Percentiles rank a stretch among this genome's conserved stretches.
phyloP scores from a whole-genome alignment of 495 filamentous ascomycete species.

The Bryoglossum gracile region DNA sequence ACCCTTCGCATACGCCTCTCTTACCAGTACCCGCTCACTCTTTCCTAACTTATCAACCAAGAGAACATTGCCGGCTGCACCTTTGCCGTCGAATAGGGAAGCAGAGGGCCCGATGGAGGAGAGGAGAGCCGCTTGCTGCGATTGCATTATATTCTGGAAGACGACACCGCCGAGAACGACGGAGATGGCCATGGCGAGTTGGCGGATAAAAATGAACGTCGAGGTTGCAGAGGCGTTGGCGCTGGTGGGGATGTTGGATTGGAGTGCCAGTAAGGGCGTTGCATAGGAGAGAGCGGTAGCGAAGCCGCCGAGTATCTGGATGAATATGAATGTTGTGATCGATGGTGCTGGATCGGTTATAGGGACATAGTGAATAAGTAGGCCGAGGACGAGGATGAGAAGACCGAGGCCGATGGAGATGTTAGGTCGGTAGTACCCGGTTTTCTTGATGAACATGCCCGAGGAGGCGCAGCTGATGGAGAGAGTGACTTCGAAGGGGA shows the following conservation, averaged over 20 bases:
- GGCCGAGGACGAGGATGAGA: slow-evolving; percentile 48
- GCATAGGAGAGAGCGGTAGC: slow-evolving; percentile 52
- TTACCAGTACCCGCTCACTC: neutral
- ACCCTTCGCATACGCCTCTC: neutral
- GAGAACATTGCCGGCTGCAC: too few relatives aligned
- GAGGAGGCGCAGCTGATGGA: neutral
- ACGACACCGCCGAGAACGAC: slow-evolving; percentile 62
- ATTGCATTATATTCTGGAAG: slow-evolving; percentile 47
- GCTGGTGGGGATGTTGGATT: slow-evolving; percentile 50
- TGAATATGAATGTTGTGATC: slow-evolving; percentile 45
- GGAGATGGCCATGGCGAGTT: slow-evolving; percentile 52
- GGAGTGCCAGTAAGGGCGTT: slow-evolving; percentile 67
- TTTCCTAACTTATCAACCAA: neutral
- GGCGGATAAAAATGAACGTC: slow-evolving; percentile 54
- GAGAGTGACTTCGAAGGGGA: too few relatives aligned
- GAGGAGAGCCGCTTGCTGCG: slow-evolving; percentile 1
- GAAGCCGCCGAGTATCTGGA: slow-evolving; percentile 39
- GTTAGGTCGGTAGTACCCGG: slow-evolving; percentile 49
- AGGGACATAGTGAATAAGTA: slow-evolving; percentile 51
- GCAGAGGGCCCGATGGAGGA: neutral
- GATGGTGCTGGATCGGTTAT: slow-evolving; percentile 29
- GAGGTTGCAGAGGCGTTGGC: slow-evolving; percentile 61
- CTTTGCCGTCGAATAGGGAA: too few relatives aligned
- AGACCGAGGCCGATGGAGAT: slow-evolving; percentile 43
- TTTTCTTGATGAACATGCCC: slow-evolving; percentile 50